A percentile compares a stretch with the other conserved stretches of the same genome.
Evolutionary conservation across 495 filamentous ascomycete species (phyloP).

Genomic region (Aspergillus indologenus): DNA sequence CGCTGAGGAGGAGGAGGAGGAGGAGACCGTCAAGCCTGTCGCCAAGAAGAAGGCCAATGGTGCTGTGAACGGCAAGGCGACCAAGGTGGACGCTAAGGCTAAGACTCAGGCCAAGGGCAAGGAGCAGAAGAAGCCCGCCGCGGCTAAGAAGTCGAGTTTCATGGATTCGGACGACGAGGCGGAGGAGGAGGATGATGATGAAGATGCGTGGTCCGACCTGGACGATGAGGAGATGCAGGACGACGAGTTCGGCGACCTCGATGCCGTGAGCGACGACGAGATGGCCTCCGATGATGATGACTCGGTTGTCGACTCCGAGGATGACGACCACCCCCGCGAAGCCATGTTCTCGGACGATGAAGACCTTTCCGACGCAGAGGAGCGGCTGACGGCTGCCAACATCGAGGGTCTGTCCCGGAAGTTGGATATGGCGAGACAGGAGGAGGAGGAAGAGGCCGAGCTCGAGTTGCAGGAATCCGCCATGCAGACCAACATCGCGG

Average conservation of each 20-base stretch:
- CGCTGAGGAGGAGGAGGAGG: slow-evolving; percentile 41
- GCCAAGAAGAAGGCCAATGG: slow-evolving; percentile 47
- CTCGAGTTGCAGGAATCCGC: slow-evolving; percentile 74
- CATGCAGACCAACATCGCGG: slow-evolving; percentile 90
- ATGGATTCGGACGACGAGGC: slow-evolving; percentile 43
- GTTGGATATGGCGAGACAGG: slow-evolving; percentile 65
- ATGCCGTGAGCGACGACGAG: slow-evolving; percentile 44
- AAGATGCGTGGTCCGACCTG: slow-evolving; percentile 16
- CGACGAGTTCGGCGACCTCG: slow-evolving; percentile 55
- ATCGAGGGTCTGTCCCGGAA: slow-evolving; percentile 86
- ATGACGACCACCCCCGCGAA: slow-evolving; percentile 52
- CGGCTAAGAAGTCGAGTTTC: slow-evolving; percentile 34
- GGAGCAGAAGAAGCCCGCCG: slow-evolving; percentile 35
- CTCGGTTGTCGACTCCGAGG: slow-evolving; percentile 74
- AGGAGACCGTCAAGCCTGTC: slow-evolving; percentile 28
- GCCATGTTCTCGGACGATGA: slow-evolving; percentile 95
- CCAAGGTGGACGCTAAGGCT: slow-evolving; percentile 2
- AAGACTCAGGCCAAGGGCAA: slow-evolving; percentile 22
- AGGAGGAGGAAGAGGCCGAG: slow-evolving; percentile 67
- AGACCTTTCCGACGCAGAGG: slow-evolving; percentile 82
- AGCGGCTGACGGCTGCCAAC: slow-evolving; percentile 91
- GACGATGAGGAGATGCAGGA: slow-evolving; percentile 33
- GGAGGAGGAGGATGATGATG: slow-evolving; percentile 24
- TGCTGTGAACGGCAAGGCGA: slow-evolving; percentile 30
- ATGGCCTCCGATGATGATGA: slow-evolving; percentile 58